phyloP scores from a whole-genome alignment of 768 basidiomycete species.

The Lentinula raphanica region DNA sequence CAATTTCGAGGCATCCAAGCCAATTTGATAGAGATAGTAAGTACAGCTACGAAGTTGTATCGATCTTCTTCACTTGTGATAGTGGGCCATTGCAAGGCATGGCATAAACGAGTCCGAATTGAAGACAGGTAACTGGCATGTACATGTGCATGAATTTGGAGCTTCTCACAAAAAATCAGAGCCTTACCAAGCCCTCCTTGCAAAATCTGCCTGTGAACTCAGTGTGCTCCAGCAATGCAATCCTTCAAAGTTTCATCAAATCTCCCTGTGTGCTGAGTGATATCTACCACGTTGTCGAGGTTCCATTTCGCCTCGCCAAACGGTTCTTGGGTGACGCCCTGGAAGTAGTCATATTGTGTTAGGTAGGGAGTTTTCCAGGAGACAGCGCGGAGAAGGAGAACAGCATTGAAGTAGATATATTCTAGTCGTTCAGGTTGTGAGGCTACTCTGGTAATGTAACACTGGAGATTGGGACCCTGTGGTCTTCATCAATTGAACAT shows the following conservation, averaged over 20 bases:
- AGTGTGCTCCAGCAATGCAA: constrained; percentile 17
- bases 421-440: constrained; percentile 82
- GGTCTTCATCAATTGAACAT: not conserved
- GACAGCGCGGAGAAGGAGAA: constrained; percentile 66
- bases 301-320: constrained; percentile 35
- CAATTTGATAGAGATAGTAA: no score
- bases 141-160: no score
- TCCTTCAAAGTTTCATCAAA: constrained; percentile 77
- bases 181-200: no score
- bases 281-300: constrained; percentile 38
- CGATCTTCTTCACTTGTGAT: no score
- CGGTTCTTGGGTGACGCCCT: constrained; percentile 33
- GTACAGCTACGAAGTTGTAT: no score
- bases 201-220: no score
- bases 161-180: no score
- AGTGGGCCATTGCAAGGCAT: no score
- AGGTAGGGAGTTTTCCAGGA: constrained; percentile 62
- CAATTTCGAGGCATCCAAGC: no score
- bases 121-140: no score
- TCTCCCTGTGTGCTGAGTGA: constrained; percentile 44
- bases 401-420: constrained; percentile 76
- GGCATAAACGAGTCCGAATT: no score
- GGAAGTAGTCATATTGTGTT: constrained; percentile 57
- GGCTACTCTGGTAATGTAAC: constrained; percentile 76
- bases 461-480: constrained; percentile 64